Evolutionary conservation across 2,329 filamentous ascomycete genomes (phyloP).

Genomic region (Cryphonectria radicalis): DNA sequence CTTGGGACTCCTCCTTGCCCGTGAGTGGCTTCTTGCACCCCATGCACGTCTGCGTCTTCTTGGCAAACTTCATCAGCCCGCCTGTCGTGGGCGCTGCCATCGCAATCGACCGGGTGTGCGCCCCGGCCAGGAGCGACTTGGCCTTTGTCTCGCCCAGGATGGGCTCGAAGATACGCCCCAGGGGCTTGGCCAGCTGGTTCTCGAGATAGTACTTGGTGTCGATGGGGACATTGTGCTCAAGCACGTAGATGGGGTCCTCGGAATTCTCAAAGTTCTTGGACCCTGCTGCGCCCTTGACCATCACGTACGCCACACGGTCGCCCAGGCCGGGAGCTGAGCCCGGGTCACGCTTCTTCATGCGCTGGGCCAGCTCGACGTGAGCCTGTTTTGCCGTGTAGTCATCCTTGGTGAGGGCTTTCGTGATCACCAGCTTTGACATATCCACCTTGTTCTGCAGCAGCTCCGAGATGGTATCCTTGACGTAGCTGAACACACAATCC

Average conservation of each 20-base stretch:
- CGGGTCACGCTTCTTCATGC: constrained; percentile 96
- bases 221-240: constrained; percentile 97
- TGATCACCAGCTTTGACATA: constrained; percentile 99
- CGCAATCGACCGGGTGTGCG: constrained; percentile 92
- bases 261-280: constrained; percentile 97
- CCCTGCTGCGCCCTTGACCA: constrained; percentile 86
- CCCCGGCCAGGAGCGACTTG: constrained; percentile 82
- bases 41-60: constrained; percentile 98
- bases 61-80: constrained; percentile 97
- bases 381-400: constrained; percentile 93
- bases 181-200: constrained; percentile 94
- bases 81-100: constrained; percentile 90
- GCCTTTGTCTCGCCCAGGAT: constrained; percentile 95
- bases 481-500: constrained; percentile 65
- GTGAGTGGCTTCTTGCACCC: constrained; percentile 96
- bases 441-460: constrained; percentile 96
- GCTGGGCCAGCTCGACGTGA: constrained; percentile 90
- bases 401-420: constrained; percentile 90
- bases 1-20: constrained; percentile 75
- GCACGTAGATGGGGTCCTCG: constrained; percentile 94
- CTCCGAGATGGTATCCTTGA: constrained; percentile 94
- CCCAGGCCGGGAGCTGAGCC: constrained; percentile 91
- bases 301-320: constrained; percentile 97
- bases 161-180: constrained; percentile 95
- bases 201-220: constrained; percentile 99